Evolutionary conservation across 1,284 basidiomycete genomes (phyloP), one percentile per base, ranked within the genome.

Genomic region (Phenoliferia sp.): DNA sequence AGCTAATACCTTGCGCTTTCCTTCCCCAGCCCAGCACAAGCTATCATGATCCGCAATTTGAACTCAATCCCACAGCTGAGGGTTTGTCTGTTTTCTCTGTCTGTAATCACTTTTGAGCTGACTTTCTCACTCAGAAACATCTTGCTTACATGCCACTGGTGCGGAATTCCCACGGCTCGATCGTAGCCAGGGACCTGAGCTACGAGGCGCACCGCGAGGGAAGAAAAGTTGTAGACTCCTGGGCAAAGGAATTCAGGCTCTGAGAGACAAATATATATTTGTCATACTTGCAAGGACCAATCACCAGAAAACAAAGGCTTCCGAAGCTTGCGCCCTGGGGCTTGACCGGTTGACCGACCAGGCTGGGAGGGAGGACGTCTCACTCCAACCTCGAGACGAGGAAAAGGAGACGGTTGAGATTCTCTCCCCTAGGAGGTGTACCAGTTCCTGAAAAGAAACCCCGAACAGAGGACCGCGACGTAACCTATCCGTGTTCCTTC

Each of bases 61-160:
- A 70, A 70, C 33, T 48, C 60, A 4, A 55, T 73, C 26, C 71
- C 69, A 35, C 69, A 68, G 5, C 54, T 73, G n/a, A 54, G 62
- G 56, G 17, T 3, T 17, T 26, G 29, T 31, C 26, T 28, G 17
- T 31, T 29, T 28, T 31, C 54, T 2, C n/a, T 31, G 2, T 7
- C 10, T 29, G 15, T 9, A 10, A 17, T 56, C 29, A 52, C 48
- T 52, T 22, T n/a, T 28, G 48, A 52, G 5, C 9, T 52, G 48
- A 52, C 2, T 22, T 7, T 52, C n/a, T 7, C 17, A 7, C 5
- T 35, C 36, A 44, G 26, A 48, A 69, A 48, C 61, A 65, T 59
- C 61, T 69, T 55, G 68, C 66, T 10, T 68, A 68, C 62, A 62
- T 72, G 26, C 69, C 69, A 6, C 34, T 55, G 17, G 62, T 54